Percentiles rank a stretch among this genome's conserved stretches.
phyloP scores from a whole-genome alignment of 2,329 filamentous ascomycete species.

The Trichoderma koningii region DNA sequence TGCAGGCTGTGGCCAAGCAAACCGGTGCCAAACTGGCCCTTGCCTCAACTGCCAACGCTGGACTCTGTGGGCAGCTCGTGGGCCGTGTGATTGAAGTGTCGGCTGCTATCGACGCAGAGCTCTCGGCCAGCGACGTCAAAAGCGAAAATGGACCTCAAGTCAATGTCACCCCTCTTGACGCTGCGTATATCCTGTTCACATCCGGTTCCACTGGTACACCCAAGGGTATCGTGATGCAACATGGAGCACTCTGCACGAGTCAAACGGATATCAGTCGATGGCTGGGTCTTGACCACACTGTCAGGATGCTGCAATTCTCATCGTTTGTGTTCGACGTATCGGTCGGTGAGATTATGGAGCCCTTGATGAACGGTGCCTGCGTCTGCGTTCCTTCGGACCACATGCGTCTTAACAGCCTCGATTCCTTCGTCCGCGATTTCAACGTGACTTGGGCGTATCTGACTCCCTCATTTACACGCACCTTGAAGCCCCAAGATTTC shows the following conservation, averaged over 20 bases:
- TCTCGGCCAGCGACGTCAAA: background rate
- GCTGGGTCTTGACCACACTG: background rate
- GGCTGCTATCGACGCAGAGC: background rate
- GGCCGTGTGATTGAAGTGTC: slow-evolving; percentile 18
- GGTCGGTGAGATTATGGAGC: slow-evolving; percentile 21
- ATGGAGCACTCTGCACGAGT: slow-evolving; percentile 17
- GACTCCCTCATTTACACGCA: slow-evolving; percentile 20
- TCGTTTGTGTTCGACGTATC: slow-evolving; percentile 26
- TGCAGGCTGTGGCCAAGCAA: slow-evolving; percentile 3
- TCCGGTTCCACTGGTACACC: slow-evolving; percentile 21
- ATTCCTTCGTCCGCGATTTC: slow-evolving; percentile 14
- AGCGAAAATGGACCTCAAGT: background rate
- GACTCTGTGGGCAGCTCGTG: slow-evolving; percentile 3
- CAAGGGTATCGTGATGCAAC: slow-evolving; percentile 24
- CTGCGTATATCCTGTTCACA: slow-evolving; percentile 16
- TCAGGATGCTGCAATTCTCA: slow-evolving; percentile 19
- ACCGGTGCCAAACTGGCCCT: slow-evolving; percentile 13
- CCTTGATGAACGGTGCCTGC: slow-evolving; percentile 21
- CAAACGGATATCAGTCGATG: background rate
- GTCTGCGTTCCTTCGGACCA: slow-evolving; percentile 23
- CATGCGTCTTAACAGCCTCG: slow-evolving; percentile 27
- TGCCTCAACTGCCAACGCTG: background rate
- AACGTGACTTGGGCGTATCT: slow-evolving; percentile 25
- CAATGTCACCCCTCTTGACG: background rate
- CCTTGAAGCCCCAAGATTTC: slow-evolving; percentile 10